These are phyloP conservation scores for Aspergillus pseudoterreus DNA, from an alignment of 2,329 filamentous ascomycete species.

Conservation along the genomic window DNA sequence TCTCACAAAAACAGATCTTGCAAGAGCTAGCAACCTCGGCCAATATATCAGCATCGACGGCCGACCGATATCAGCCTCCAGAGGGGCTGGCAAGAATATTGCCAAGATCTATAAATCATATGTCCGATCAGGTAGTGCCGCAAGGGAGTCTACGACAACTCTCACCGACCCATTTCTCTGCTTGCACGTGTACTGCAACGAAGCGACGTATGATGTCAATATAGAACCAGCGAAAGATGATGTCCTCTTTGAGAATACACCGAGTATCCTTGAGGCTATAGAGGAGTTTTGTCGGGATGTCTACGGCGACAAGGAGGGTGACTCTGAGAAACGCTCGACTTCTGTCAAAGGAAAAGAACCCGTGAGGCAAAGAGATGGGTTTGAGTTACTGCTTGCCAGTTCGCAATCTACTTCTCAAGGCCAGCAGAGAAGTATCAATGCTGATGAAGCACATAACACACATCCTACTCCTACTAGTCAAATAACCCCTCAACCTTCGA, in stretches of 20 bases:
- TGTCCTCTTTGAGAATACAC: slow-evolving; percentile 53
- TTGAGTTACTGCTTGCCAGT: slow-evolving; percentile 19
- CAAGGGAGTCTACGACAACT: slow-evolving; percentile 18
- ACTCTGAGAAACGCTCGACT: neutral
- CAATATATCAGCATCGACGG: slow-evolving; percentile 57
- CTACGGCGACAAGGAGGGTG: slow-evolving; percentile 10
- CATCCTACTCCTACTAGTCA: neutral
- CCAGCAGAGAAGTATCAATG: too few relatives aligned
- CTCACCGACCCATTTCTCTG: slow-evolving; percentile 54
- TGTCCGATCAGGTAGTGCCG: slow-evolving; percentile 33
- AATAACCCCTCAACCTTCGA: neutral
- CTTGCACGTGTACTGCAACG: slow-evolving; percentile 52
- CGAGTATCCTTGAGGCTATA: slow-evolving; percentile 40
- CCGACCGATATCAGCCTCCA: slow-evolving; percentile 50
- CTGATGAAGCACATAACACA: too few relatives aligned
- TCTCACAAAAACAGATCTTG: slow-evolving; percentile 32
- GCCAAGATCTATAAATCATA: slow-evolving; percentile 48
- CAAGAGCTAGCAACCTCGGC: slow-evolving; percentile 31
- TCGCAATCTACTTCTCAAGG: neutral
- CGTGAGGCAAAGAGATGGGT: slow-evolving; percentile 6
- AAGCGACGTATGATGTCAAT: slow-evolving; percentile 57
- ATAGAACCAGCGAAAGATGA: slow-evolving; percentile 63
- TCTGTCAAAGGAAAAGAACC: slow-evolving; percentile 4
- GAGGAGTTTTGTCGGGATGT: slow-evolving; percentile 32
- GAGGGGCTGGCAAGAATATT: slow-evolving; percentile 54